Evolutionary conservation across 805 yeast genomes (phyloP).

Genomic region (Myxozyma vanderwaltii): DNA sequence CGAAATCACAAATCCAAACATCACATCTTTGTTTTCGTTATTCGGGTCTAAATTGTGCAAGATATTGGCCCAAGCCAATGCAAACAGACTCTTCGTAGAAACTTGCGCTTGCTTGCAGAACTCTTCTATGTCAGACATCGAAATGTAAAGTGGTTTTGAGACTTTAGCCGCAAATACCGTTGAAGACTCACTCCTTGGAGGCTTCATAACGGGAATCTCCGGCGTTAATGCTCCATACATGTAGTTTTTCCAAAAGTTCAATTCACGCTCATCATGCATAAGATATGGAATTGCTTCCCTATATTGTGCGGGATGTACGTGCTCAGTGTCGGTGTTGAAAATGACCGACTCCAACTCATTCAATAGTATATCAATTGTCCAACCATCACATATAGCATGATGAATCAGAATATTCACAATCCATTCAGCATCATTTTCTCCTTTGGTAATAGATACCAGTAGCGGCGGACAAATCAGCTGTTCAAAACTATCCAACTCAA

Average conservation of each 20-base stretch:
- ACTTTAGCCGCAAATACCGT: background rate
- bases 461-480: slow-evolving; percentile 16
- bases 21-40: slow-evolving; percentile 20
- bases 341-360: slow-evolving; percentile 7
- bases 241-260: slow-evolving; percentile 17
- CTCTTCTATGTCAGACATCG: background rate
- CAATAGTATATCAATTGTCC: slow-evolving; percentile 27
- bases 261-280: background rate
- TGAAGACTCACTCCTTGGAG: background rate
- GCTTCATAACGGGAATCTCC: slow-evolving; percentile 4
- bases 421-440: background rate
- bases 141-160: background rate
- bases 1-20: slow-evolving; percentile 32
- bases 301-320: background rate
- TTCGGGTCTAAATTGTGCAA: slow-evolving; percentile 2
- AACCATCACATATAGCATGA: slow-evolving; percentile 33
- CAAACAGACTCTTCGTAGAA: slow-evolving; percentile 26
- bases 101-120: slow-evolving; percentile 1
- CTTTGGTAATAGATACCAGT: background rate
- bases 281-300: slow-evolving; percentile 9
- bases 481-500: background rate
- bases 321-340: background rate
- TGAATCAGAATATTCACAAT: slow-evolving; percentile 19
- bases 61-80: slow-evolving; percentile 31
- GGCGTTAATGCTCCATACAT: background rate